These are phyloP conservation scores for Capsicum chinense DNA, from an alignment of 257 asterid genomes.

Conservation along the genomic window DNA sequence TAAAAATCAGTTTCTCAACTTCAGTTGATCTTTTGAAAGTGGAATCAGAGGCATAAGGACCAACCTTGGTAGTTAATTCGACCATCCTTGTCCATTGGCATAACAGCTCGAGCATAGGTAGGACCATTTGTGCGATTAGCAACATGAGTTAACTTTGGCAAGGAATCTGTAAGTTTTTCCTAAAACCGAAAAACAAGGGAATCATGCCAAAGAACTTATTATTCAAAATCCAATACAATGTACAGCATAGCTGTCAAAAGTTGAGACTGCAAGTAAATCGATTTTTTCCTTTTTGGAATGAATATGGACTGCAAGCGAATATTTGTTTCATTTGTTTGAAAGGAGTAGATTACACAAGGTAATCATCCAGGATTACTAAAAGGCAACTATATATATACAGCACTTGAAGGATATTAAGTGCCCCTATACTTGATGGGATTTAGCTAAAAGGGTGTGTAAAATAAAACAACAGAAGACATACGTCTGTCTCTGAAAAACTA, in stretches of 20 bases:
- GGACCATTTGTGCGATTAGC: slow-evolving; percentile 68
- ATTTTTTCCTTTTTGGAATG: not conserved
- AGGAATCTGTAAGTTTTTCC: slow-evolving; percentile 74
- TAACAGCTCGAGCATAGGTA: slow-evolving; percentile 65
- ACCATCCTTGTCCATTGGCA: slow-evolving; percentile 78
- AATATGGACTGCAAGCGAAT: not conserved
- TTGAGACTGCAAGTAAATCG: not conserved
- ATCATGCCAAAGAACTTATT: slow-evolving; percentile 32
- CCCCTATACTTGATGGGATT: not conserved
- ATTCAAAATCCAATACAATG: not conserved
- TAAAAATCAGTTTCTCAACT: not conserved
- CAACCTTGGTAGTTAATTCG: slow-evolving; percentile 78
- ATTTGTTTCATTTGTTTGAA: not conserved
- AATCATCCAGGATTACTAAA: not conserved
- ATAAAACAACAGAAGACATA: not conserved
- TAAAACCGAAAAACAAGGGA: slow-evolving; percentile 37
- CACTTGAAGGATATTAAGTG: not conserved
- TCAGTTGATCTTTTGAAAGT: not conserved
- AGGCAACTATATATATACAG: not conserved
- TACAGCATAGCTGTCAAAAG: not conserved
- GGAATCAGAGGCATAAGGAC: slow-evolving; percentile 28
- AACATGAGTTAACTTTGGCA: slow-evolving; percentile 69
- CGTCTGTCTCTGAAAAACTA: not conserved
- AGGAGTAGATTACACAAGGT: not conserved
- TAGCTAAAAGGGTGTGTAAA: not conserved